These are phyloP conservation scores for Aspergillus candidus DNA, from an alignment of 2,329 filamentous ascomycete species.

Conservation along the genomic window DNA sequence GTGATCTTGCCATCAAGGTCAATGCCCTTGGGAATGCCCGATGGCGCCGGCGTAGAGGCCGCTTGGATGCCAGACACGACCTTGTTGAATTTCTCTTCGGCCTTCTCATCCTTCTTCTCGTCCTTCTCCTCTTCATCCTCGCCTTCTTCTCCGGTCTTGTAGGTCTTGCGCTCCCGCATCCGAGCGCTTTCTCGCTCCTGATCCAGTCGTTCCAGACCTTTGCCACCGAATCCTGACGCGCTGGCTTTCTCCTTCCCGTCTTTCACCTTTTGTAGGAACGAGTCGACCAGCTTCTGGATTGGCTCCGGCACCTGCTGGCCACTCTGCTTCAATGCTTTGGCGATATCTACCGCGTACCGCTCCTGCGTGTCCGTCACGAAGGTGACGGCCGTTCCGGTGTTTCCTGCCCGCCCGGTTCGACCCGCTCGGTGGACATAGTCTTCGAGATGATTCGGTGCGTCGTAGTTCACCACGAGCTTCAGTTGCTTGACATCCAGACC, in stretches of 20 bases:
- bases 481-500: slow-evolving; percentile 94
- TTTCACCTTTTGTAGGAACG: slow-evolving; percentile 86
- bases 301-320: slow-evolving; percentile 73
- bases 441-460: slow-evolving; percentile 88
- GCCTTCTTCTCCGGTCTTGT: slow-evolving; percentile 82
- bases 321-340: slow-evolving; percentile 88
- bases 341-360: slow-evolving; percentile 79
- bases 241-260: slow-evolving; percentile 80
- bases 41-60: slow-evolving; percentile 46
- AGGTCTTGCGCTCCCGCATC: slow-evolving; percentile 77
- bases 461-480: slow-evolving; percentile 92
- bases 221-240: slow-evolving; percentile 85
- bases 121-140: slow-evolving; percentile 64
- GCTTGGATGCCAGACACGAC: slow-evolving; percentile 61
- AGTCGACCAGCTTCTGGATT: slow-evolving; percentile 54
- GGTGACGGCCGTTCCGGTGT: slow-evolving; percentile 89
- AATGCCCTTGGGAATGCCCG: slow-evolving; percentile 49
- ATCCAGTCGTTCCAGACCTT: slow-evolving; percentile 86
- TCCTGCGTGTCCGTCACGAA: slow-evolving; percentile 90
- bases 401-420: slow-evolving; percentile 88
- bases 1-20: slow-evolving; percentile 65
- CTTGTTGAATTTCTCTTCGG: slow-evolving; percentile 49
- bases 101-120: slow-evolving; percentile 61
- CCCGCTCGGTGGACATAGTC: slow-evolving; percentile 95
- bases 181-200: slow-evolving; percentile 84